Evolutionary conservation across 176 grass and related monocot genomes (phyloP).

Genomic region (Pontederia crassipes): DNA sequence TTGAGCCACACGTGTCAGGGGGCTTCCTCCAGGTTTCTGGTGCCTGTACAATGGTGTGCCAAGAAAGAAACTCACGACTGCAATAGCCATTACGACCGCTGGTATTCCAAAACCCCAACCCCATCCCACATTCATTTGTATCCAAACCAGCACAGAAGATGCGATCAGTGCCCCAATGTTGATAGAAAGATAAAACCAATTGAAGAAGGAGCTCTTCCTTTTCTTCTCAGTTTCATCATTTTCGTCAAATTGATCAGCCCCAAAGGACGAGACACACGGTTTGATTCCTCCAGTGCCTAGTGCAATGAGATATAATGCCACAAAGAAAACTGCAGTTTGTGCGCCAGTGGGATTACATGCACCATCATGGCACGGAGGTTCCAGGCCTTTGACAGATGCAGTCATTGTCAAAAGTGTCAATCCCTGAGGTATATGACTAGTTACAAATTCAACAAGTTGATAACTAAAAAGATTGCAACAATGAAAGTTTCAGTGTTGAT

Average conservation of each 20-base stretch:
- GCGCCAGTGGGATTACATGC: not conserved
- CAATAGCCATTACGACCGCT: conserved; percentile 3
- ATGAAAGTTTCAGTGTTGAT: not conserved
- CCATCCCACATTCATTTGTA: conserved; percentile 5
- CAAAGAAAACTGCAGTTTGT: not conserved
- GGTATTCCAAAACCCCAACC: conserved; percentile 6
- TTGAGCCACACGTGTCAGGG: conserved; percentile 1
- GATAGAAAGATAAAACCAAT: conserved; percentile 14
- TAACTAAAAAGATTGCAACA: not conserved
- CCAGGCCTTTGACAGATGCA: not conserved
- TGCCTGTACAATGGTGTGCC: conserved; percentile 8
- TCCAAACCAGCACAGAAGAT: conserved; percentile 8
- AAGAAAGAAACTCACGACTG: conserved; percentile 1
- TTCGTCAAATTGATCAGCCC: conserved; percentile 16
- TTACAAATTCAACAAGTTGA: not conserved
- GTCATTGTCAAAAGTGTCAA: conserved; percentile 6
- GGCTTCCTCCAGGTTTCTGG: conserved; percentile 21
- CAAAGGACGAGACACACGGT: conserved; percentile 11
- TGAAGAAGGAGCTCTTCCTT: conserved; percentile 17
- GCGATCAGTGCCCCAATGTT: conserved; percentile 11
- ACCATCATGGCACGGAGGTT: not conserved
- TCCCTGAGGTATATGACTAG: conserved; percentile 4
- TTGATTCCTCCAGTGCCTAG: conserved; percentile 12
- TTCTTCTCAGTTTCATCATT: conserved; percentile 6
- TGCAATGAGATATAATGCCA: conserved; percentile 7